Conservation (phyloP, 306 rosid genomes). For the Pyrus communis region DNA sequence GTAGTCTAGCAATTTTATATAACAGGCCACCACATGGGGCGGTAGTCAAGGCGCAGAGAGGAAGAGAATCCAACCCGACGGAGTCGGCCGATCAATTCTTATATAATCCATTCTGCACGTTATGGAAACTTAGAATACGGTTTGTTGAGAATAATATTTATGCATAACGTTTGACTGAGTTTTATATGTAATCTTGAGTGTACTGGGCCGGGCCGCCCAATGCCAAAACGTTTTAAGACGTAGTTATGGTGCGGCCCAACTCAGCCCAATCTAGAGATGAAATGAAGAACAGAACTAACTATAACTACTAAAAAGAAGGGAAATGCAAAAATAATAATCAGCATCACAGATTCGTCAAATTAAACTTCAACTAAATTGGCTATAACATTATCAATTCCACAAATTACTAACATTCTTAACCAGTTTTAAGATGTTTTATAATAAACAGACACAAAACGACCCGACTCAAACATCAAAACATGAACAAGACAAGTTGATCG, state of each 20-base stretch:
- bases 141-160: neutral
- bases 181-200: neutral
- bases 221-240: neutral
- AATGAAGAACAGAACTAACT: neutral
- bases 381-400: conserved; percentile 54
- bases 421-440: conserved; percentile 29
- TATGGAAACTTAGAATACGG: neutral
- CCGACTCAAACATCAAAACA: conserved; percentile 23
- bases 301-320: too few species aligned
- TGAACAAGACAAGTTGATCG: conserved; percentile 24
- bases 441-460: conserved; percentile 32
- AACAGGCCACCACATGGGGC: conserved; percentile 1
- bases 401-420: conserved; percentile 32
- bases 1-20: neutral
- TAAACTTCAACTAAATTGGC: conserved; percentile 28
- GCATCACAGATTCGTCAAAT: conserved; percentile 23
- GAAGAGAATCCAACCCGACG: neutral
- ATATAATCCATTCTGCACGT: neutral
- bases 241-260: neutral
- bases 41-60: neutral
- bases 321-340: neutral
- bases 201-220: neutral
- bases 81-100: neutral
- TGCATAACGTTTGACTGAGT: neutral
- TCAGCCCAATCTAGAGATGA: neutral